Evolutionary conservation across 768 basidiomycete species (phyloP).

Genomic region (Termitomyces sp.): DNA sequence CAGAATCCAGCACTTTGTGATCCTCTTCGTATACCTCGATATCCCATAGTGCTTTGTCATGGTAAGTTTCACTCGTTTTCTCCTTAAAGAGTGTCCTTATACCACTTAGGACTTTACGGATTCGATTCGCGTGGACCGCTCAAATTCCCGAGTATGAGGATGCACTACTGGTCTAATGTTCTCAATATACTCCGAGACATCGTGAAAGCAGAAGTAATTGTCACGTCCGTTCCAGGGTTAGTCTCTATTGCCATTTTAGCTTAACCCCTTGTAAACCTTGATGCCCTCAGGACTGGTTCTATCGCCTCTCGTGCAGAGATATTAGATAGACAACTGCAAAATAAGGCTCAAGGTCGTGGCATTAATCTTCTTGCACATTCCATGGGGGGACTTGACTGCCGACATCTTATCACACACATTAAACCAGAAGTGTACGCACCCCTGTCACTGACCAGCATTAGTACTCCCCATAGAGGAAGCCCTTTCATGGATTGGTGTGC

Average conservation of each 20-base stretch:
- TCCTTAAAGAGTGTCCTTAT: neutral
- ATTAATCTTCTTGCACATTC: constrained; percentile 95
- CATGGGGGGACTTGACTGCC: constrained; percentile 96
- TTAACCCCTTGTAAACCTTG: neutral
- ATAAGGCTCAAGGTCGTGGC: constrained; percentile 65
- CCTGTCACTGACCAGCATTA: constrained; percentile 81
- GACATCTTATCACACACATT: constrained; percentile 86
- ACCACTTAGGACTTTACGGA: constrained; percentile 75
- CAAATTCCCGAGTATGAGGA: constrained; percentile 74
- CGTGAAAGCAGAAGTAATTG: constrained; percentile 91
- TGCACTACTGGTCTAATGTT: constrained; percentile 94
- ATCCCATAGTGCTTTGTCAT: constrained; percentile 94
- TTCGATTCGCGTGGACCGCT: constrained; percentile 88
- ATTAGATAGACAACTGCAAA: constrained; percentile 67
- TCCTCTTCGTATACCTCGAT: constrained; percentile 73
- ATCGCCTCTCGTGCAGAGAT: constrained; percentile 74
- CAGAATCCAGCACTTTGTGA: constrained; percentile 74
- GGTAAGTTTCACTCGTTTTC: constrained; percentile 42
- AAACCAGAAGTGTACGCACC: constrained; percentile 81
- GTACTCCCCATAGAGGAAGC: constrained; percentile 92
- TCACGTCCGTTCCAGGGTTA: constrained; percentile 90
- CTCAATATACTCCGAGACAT: constrained; percentile 72
- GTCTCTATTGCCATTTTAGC: constrained; percentile 18
- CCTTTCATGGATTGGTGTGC: constrained; percentile 99
- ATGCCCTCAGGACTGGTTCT: constrained; percentile 70